These are phyloP conservation scores for Lentinus tigrinus DNA, from an alignment of 768 basidiomycete species.

Conservation along the genomic window DNA sequence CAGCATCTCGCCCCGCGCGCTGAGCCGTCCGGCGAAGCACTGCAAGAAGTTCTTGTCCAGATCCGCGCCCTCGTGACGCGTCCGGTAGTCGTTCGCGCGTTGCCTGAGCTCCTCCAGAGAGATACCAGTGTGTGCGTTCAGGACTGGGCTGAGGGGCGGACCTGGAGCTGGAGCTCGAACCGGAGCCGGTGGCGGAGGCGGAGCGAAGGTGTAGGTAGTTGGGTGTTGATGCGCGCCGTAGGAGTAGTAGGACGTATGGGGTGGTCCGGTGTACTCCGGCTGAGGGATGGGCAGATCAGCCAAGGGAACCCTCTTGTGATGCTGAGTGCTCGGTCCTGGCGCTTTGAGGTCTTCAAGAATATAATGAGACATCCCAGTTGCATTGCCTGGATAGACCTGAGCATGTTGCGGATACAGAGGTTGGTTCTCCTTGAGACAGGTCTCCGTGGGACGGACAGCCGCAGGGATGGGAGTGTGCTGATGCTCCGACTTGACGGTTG, in stretches of 20 bases:
- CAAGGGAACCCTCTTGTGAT: not conserved
- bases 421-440: not conserved
- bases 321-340: not conserved
- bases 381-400: not conserved
- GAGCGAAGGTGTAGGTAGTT: not conserved
- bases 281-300: not conserved
- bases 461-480: not conserved
- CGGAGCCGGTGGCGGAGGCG: not conserved
- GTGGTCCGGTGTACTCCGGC: not conserved
- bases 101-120: conserved; percentile 50
- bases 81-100: conserved; percentile 53
- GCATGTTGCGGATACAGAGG: conserved; percentile 6
- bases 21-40: conserved; percentile 66
- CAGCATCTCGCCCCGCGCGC: conserved; percentile 53
- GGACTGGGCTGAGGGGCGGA: conserved; percentile 40
- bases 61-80: conserved; percentile 53
- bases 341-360: not conserved
- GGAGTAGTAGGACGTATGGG: not conserved
- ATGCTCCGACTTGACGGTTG: not conserved
- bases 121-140: conserved; percentile 66
- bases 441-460: not conserved
- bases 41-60: conserved; percentile 67
- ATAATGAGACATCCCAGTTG: conserved; percentile 1
- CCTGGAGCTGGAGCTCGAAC: not conserved
- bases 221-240: too few relatives aligned